Evolutionary conservation across 305 asterid genomes (phyloP), one percentile per base, ranked within the genome.

Genomic region (Nicotiana rustica): DNA sequence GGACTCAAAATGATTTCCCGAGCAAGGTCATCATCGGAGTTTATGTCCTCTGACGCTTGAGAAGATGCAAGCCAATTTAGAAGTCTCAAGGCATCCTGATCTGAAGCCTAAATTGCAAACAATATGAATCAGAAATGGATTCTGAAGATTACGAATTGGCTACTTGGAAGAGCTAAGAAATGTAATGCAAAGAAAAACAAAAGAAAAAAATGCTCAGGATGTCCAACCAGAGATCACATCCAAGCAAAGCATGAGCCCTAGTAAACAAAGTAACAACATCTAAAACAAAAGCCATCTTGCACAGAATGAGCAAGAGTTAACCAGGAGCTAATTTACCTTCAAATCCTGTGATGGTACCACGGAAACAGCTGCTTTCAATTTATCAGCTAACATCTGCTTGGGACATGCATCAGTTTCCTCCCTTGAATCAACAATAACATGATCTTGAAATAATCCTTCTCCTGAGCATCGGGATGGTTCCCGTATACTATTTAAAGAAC

Each of bases 11-110:
- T 90, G 73, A 90, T 90, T 80, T 94, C 94, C 49, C 80, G 92
- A 84, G 92, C 92, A 73, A 95, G 99, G 83, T 97, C 99, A 82
- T 97, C 99, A 90, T 97, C 99, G 82, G 99, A 95, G 90, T 95
- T 92, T 88, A 97, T 92, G 88, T 97, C 99, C 87, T 92, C 99
- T 64, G 90, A 92, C 79, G 99, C 98, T 93, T 97, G 99, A 85
- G 99, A 95, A 84, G 99, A 97, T 83, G 99, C 99, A 82, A 97
- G 92, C 99, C 99, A 97, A 85, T 93, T 97, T 86, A 97, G 89
- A 83, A 97, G 97, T 87, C 94, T 88, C 82, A 95, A 88, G 69
- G 95, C 94, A 85, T 97, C 99, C 77, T 87, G 91, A 87, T 95
- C 98, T 64, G 93, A 78, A 59, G 86, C 91, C 99, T 96, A 85